phyloP scores from a whole-genome alignment of 2,329 filamentous ascomycete genomes.

The Trichocomaceae sp. region DNA sequence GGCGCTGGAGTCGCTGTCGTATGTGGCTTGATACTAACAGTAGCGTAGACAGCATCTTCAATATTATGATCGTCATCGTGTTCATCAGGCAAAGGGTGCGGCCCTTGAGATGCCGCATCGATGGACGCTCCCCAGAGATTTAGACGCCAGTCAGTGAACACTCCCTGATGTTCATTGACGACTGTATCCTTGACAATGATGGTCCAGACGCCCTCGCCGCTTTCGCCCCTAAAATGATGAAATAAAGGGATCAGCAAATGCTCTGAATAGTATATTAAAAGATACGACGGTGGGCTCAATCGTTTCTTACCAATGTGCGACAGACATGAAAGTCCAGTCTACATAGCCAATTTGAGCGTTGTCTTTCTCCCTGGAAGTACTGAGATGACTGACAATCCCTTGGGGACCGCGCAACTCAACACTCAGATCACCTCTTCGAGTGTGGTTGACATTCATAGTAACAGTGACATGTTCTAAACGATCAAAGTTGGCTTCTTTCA shows the following conservation, averaged over 20 bases:
- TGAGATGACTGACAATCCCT: slow-evolving; percentile 75
- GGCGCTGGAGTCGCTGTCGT: slow-evolving; percentile 40
- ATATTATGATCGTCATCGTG: slow-evolving; percentile 80
- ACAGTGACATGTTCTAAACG: slow-evolving; percentile 91
- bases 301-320: slow-evolving; percentile 75
- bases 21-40: slow-evolving; percentile 53
- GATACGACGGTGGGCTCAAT: background rate
- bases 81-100: slow-evolving; percentile 74
- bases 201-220: slow-evolving; percentile 82
- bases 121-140: slow-evolving; percentile 90
- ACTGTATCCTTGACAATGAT: slow-evolving; percentile 79
- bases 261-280: background rate
- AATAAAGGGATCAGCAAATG: background rate
- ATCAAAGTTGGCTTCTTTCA: slow-evolving; percentile 74
- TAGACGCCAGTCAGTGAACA: slow-evolving; percentile 84
- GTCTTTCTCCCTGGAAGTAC: slow-evolving; percentile 67
- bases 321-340: slow-evolving; percentile 99
- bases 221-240: slow-evolving; percentile 62
- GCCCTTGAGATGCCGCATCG: slow-evolving; percentile 63
- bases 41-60: slow-evolving; percentile 53
- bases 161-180: slow-evolving; percentile 68
- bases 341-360: slow-evolving; percentile 63
- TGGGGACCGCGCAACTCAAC: slow-evolving; percentile 83
- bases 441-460: slow-evolving; percentile 93
- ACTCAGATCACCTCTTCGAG: slow-evolving; percentile 79